phyloP scores from a whole-genome alignment of 2,329 filamentous ascomycete species.

The Penicillium occitanis region DNA sequence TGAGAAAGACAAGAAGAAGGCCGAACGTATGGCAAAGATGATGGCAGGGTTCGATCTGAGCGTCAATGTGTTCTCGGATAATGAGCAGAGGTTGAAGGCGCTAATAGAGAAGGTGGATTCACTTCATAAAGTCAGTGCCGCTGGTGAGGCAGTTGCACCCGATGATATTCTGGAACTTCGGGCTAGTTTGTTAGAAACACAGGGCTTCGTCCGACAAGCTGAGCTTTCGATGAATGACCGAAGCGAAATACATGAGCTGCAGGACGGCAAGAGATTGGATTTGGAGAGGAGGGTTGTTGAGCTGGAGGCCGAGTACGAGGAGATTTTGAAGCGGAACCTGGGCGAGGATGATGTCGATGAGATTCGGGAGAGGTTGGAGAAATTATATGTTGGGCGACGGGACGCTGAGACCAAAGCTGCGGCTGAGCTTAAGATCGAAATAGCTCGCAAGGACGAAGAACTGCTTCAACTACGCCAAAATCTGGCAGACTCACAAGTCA shows the following conservation, averaged over 20 bases:
- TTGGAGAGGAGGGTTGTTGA: conserved; percentile 73
- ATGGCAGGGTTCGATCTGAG: conserved; percentile 98
- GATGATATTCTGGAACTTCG: conserved; percentile 78
- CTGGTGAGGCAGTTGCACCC: conserved; percentile 75
- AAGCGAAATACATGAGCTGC: conserved; percentile 62
- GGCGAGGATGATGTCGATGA: conserved; percentile 77
- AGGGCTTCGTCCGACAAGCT: conserved; percentile 88
- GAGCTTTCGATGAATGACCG: conserved; percentile 80
- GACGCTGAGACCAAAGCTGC: conserved; percentile 71
- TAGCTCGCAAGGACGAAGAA: conserved; percentile 75
- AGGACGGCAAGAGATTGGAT: conserved; percentile 65
- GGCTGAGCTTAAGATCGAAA: conserved; percentile 73
- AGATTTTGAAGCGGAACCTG: conserved; percentile 75
- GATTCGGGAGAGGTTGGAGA: conserved; percentile 74
- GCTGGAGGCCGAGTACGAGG: conserved; percentile 80
- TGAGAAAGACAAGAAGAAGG: conserved; percentile 98
- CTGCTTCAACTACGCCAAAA: conserved; percentile 76
- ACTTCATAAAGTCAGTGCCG: conserved; percentile 71
- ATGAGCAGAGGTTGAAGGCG: conserved; percentile 79
- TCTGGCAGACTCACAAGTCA: conserved; percentile 66
- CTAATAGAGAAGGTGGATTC: conserved; percentile 81
- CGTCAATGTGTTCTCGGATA: conserved; percentile 88
- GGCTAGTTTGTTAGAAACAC: conserved; percentile 78
- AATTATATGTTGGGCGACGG: conserved; percentile 73
- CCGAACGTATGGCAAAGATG: conserved; percentile 99